Base-by-base conservation (phyloP, 768 basidiomycete species). In the Suillus paluster region DNA sequence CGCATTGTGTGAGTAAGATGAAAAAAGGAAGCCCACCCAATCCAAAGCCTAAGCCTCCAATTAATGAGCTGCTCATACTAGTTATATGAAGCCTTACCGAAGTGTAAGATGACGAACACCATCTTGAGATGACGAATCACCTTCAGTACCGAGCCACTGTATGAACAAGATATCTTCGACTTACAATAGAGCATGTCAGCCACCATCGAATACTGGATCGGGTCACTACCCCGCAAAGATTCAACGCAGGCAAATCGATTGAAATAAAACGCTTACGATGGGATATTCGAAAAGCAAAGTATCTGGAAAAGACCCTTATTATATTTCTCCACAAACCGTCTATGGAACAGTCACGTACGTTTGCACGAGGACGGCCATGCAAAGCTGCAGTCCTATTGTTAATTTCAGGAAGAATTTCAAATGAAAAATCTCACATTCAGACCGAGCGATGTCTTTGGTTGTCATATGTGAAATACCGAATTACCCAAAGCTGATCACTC, bases 321-420 rank as follows among this genome's bases (percentile, higher is more conserved):
- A 65, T 34, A 4, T 45, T 25, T 8, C 17, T 54, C 23, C 19
- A 17, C 34, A 9, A 30, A 63, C 10, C 38, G n/a, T 4, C 11
- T 39, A 21, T 17, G 33, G 21, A 25, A 46, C 9, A 4, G n/a
- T 34, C 38, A 68, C 77, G 30, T 45, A 82, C 80, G 70, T 71
- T 72, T 83, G 81, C 7, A 78, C 78, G 36, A 79, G 65, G 48
- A 82, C 79, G 21, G 79, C 80, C 49, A 81, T 76, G 41, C 75
- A 19, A 41, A 83, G 66, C 79, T 83, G 59, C 33, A n/a, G n/a
- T 23, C 25, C 19, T 12, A 58, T 27, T 19, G 14, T 49, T 33
- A 45, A 38, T 17, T 17, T 36, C 30, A 12, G 63, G 34, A 50
- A 36, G 19, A 27, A 44, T 36, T 9, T 5, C 27, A 34, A 48